Evolutionary conservation across 495 filamentous ascomycete genomes (phyloP).

Genomic region (Cetradonia linearis): DNA sequence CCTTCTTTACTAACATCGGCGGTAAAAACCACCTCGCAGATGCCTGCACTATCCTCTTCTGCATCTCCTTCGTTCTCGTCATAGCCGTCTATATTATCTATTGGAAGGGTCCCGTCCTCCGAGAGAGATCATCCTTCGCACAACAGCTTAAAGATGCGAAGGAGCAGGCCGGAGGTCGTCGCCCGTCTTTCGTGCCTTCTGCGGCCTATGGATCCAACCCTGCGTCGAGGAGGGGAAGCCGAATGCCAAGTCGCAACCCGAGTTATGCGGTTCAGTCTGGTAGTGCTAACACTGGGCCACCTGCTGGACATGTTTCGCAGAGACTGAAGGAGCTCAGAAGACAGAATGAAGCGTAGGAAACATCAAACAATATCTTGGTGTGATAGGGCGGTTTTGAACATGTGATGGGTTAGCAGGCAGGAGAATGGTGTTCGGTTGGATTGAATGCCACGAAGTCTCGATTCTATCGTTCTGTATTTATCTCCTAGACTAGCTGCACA

Average conservation of each 20-base stretch:
- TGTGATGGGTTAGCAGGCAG: not conserved
- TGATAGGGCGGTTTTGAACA: not conserved
- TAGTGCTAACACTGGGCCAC: not conserved
- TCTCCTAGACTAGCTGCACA: not conserved
- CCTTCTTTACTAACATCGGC: conserved; percentile 51
- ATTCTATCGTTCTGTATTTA: not conserved
- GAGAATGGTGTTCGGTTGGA: not conserved
- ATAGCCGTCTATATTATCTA: conserved; percentile 68
- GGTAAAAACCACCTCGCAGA: conserved; percentile 50
- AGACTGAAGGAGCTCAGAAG: not conserved
- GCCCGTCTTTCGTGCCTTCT: conserved; percentile 31
- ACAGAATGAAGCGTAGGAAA: not conserved
- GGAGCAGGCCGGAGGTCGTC: conserved; percentile 37
- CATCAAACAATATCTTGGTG: not conserved
- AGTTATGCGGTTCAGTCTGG: conserved; percentile 6
- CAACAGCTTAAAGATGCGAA: conserved; percentile 52
- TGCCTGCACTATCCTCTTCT: conserved; percentile 63
- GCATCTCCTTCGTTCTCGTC: conserved; percentile 60
- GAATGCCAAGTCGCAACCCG: conserved; percentile 11
- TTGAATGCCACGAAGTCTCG: too few species aligned
- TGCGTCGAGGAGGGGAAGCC: conserved; percentile 9
- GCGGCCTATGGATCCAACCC: conserved; percentile 21
- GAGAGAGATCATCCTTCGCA: conserved; percentile 63
- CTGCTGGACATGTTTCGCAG: not conserved
- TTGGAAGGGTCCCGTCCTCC: conserved; percentile 58